Conservation (phyloP, 2,329 filamentous ascomycete genomes). For the Aureobasidium pullulans region DNA sequence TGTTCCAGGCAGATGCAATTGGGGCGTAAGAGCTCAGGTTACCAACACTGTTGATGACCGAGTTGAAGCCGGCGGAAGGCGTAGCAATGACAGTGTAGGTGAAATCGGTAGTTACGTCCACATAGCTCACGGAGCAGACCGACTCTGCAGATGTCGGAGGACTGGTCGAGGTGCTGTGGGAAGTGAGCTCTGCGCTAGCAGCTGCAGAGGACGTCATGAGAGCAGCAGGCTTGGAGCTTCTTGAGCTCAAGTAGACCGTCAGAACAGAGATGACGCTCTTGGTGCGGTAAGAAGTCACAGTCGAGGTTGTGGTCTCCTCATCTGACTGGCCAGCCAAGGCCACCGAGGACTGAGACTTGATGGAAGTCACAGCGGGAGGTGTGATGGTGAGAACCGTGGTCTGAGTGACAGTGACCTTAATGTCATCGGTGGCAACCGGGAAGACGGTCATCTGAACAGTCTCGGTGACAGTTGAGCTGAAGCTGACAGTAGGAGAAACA, state of each 20-base stretch:
- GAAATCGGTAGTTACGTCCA: constrained; percentile 1
- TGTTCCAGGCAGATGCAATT: neutral
- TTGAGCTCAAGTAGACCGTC: neutral
- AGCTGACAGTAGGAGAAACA: constrained; percentile 16
- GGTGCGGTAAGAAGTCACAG: constrained; percentile 1
- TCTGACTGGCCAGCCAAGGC: neutral
- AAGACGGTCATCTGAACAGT: constrained; percentile 13
- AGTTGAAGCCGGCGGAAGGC: neutral
- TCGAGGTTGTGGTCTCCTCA: neutral
- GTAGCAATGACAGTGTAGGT: constrained; percentile 6
- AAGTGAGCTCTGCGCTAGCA: neutral
- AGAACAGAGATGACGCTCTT: neutral
- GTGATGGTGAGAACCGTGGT: constrained; percentile 7
- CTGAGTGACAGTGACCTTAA: neutral
- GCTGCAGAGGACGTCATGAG: neutral
- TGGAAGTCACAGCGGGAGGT: constrained; percentile 21
- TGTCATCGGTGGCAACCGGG: neutral
- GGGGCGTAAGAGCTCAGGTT: neutral
- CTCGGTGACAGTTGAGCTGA: constrained; percentile 7
- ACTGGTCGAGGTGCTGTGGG: neutral
- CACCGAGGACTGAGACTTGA: neutral
- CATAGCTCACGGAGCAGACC: constrained; percentile 3
- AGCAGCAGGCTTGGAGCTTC: neutral
- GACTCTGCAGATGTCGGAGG: constrained; percentile 1
- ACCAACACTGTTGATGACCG: neutral